Evolutionary conservation across 1,139 yeast genomes (phyloP), one percentile per base, ranked within the genome.

Genomic region (Geotrichum carabidarum): DNA sequence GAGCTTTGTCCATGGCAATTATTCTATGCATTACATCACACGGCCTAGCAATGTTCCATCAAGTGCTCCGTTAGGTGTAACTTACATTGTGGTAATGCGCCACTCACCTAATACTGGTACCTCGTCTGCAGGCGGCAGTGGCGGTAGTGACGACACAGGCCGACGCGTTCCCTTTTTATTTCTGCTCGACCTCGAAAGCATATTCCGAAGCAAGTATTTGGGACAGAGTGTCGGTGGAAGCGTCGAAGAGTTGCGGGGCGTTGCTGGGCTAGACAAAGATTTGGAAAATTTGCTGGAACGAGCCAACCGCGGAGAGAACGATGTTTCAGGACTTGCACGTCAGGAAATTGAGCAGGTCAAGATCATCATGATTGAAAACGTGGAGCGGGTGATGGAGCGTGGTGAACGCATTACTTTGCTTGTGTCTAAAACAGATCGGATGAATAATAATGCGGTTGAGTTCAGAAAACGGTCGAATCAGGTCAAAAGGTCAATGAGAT

Each of bases 341-440:
- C 60, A 63, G 51, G 77, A 74, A 55, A 62, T 74, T 45, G 72
- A 71, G 44, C 66, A 70, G 53, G 77, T 74, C 54, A 67, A 69
- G 60, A 66, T 71, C 41, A 64, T 73, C 49, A 71, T 74, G 75
- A 67, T 71, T 41, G 73, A 72, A 56, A 74, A 73, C 58, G 71
- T 74, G 32, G 77, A 74, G 55, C 62, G 73, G 45, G 67, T 90
- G 30, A 74, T 90, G 64, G 83, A 82, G 63, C 78, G 97, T 55
- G 96, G 95, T 11, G 96, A 89, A 63, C 78, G 87, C 56, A 81
- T 90, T 57, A 81, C 82, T 59, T 70, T 80, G 50, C 75, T 90
- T 58, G 95, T 89, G 15, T 86, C 84, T 66, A 90, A 90, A 67
- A 89, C 96, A 1, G 87, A 86, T 60, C 76, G 83, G 53, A 76